A percentile compares a stretch with the other conserved stretches of the same genome.
phyloP scores from a whole-genome alignment of 2,329 filamentous ascomycete genomes.

The Xylariaceae sp. region DNA sequence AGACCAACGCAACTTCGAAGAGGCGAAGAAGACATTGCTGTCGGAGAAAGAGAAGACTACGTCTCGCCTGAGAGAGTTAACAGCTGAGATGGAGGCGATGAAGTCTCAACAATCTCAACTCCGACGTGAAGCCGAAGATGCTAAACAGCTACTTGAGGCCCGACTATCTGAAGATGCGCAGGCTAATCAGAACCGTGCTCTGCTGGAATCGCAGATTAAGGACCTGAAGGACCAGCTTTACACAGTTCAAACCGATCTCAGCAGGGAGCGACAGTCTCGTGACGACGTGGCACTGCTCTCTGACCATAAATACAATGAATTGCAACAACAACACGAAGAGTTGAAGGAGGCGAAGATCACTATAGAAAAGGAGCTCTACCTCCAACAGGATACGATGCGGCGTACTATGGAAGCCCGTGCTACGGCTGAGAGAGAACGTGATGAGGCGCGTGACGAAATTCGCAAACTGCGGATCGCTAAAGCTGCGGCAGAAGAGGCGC shows the following conservation, averaged over 20 bases:
- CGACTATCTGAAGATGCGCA: constrained; percentile 88
- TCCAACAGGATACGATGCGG: constrained; percentile 86
- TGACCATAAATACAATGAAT: constrained; percentile 79
- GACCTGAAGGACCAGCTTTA: constrained; percentile 85
- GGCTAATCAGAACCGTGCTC: constrained; percentile 73
- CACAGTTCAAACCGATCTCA: constrained; percentile 82
- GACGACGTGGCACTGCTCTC: constrained; percentile 90
- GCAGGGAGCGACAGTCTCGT: constrained; percentile 85
- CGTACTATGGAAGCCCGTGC: constrained; percentile 79
- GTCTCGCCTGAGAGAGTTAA: constrained; percentile 73
- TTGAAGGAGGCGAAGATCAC: constrained; percentile 94
- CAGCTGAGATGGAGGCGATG: constrained; percentile 85
- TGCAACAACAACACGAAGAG: constrained; percentile 81
- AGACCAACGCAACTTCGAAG: constrained; percentile 74
- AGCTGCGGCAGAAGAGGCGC: constrained; percentile 79
- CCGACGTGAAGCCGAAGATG: constrained; percentile 84
- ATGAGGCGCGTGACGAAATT: constrained; percentile 84
- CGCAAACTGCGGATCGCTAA: constrained; percentile 80
- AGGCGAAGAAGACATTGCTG: constrained; percentile 69
- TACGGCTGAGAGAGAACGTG: constrained; percentile 80
- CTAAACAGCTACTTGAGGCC: constrained; percentile 80
- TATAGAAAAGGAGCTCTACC: constrained; percentile 96
- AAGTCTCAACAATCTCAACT: constrained; percentile 80
- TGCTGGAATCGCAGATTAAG: constrained; percentile 83
- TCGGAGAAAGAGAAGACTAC: constrained; percentile 78